Conservation (phyloP, 2,329 filamentous ascomycete genomes). For the Fusarium gaditjirri region DNA sequence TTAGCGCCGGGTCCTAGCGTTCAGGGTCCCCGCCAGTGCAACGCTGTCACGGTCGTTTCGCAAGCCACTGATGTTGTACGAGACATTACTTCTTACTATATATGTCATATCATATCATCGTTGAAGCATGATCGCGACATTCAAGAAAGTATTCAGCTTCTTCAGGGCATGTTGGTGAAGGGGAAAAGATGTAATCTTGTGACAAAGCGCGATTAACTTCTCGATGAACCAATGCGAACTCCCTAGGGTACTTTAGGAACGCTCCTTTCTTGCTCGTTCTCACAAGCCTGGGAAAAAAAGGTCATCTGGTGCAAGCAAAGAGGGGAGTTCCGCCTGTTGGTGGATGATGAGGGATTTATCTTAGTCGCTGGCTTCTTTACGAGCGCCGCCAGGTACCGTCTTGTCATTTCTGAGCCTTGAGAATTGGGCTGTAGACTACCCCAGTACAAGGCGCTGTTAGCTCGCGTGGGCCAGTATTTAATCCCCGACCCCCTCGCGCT, state of each 20-base stretch:
- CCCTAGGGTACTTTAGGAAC: not conserved
- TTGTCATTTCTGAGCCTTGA: not conserved
- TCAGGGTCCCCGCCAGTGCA: not conserved
- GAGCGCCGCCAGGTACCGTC: not conserved
- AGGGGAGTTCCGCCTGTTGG: not conserved
- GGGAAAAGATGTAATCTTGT: fast-evolving
- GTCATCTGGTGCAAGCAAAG: not conserved
- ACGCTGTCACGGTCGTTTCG: not conserved
- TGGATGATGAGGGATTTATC: not conserved
- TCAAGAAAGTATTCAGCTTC: no score
- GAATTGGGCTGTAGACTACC: not conserved
- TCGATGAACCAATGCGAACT: not conserved
- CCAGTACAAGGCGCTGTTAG: not conserved
- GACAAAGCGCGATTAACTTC: not conserved
- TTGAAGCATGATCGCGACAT: not conserved
- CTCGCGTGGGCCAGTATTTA: not conserved
- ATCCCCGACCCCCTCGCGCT: not conserved
- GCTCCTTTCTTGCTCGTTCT: not conserved
- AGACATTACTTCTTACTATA: not conserved
- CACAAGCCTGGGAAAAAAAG: no score
- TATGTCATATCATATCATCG: not conserved
- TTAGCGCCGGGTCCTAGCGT: not conserved
- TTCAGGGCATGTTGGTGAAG: no score
- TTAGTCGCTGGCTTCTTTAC: not conserved
- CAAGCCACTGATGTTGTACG: not conserved